Conservation (phyloP, 1,139 yeast genomes). For the Arxiozyma heterogenica region DNA sequence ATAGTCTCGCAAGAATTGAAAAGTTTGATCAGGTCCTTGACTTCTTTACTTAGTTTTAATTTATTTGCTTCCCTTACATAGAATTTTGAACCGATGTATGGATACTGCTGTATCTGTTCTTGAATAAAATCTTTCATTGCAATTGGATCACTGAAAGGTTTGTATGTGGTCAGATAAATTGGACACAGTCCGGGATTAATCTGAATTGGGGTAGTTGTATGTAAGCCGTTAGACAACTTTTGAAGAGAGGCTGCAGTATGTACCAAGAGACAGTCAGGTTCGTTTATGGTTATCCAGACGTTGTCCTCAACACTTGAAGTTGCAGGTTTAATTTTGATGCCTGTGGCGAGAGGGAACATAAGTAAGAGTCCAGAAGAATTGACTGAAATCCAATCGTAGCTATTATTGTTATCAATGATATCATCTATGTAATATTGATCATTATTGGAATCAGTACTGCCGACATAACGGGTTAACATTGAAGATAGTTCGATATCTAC, state of each 20-base stretch:
- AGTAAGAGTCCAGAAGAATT: slow-evolving; percentile 19
- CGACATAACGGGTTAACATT: too few species aligned
- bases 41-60: slow-evolving; percentile 11
- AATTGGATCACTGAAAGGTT: slow-evolving; percentile 11
- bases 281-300: slow-evolving; percentile 20
- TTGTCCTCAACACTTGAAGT: slow-evolving; percentile 19
- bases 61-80: slow-evolving; percentile 17
- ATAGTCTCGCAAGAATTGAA: slow-evolving; percentile 23
- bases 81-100: slow-evolving; percentile 16
- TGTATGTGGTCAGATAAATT: slow-evolving; percentile 18
- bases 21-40: slow-evolving; percentile 18
- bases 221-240: slow-evolving; percentile 16
- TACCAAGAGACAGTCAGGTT: slow-evolving; percentile 24
- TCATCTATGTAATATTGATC: too few species aligned
- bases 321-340: slow-evolving; percentile 21
- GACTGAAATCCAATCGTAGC: background rate
- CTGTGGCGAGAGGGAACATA: slow-evolving; percentile 22
- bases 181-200: slow-evolving; percentile 8
- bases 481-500: too few species aligned
- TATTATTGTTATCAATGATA: too few species aligned
- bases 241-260: slow-evolving; percentile 25
- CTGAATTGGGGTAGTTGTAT: slow-evolving; percentile 20
- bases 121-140: slow-evolving; percentile 13
- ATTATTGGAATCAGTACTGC: too few species aligned
- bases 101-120: slow-evolving; percentile 21